These are phyloP conservation scores for Blastobotrys elegans DNA, from an alignment of 1,139 yeast species.

Conservation along the genomic window DNA sequence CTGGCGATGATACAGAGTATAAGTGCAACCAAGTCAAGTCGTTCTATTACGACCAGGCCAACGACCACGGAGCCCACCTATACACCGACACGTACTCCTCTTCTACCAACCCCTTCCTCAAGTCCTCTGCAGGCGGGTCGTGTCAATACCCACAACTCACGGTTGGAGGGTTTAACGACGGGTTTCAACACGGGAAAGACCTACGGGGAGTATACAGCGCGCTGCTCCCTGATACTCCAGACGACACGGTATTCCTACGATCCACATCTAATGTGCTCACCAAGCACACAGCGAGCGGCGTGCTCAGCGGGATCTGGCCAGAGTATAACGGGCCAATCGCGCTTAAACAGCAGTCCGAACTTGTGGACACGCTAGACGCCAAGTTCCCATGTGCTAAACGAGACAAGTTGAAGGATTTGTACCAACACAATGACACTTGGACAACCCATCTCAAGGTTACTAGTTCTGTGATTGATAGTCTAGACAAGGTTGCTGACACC, in stretches of 20 bases:
- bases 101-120: constrained; percentile 16
- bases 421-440: constrained; percentile 33
- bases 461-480: constrained; percentile 18
- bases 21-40: constrained; percentile 31
- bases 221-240: constrained; percentile 32
- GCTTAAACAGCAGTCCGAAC: constrained; percentile 29
- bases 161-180: constrained; percentile 36
- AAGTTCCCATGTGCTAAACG: constrained; percentile 33
- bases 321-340: constrained; percentile 24
- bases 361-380: constrained; percentile 35
- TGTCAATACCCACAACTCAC: constrained; percentile 40
- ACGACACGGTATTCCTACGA: constrained; percentile 30
- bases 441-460: constrained; percentile 32
- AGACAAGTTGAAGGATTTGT: constrained; percentile 23
- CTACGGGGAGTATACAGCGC: constrained; percentile 35
- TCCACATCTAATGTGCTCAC: constrained; percentile 38
- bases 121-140: constrained; percentile 28
- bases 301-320: constrained; percentile 37
- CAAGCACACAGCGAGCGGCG: constrained; percentile 35
- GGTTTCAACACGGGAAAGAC: constrained; percentile 37
- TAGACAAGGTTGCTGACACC: constrained; percentile 29
- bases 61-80: constrained; percentile 20
- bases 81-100: constrained; percentile 28
- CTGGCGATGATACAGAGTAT: constrained; percentile 24
- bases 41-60: constrained; percentile 20